Conservation (phyloP, 202 grass and related monocot species). For the Brachypodium distachyon region DNA sequence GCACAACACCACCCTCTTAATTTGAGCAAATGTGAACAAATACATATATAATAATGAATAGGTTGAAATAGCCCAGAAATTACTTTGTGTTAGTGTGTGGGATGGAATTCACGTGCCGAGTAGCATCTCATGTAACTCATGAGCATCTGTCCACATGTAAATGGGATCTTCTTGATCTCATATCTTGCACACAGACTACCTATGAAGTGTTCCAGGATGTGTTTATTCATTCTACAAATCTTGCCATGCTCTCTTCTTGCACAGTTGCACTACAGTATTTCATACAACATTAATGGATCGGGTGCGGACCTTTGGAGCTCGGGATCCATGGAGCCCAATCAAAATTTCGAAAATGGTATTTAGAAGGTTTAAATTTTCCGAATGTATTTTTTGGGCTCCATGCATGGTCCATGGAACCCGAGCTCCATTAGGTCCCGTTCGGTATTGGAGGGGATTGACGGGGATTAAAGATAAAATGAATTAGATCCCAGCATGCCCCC, state of each 20-base stretch:
- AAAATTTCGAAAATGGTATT: no score
- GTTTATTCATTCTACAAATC: not conserved
- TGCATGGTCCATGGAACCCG: no score
- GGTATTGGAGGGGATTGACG: no score
- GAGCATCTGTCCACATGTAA: not conserved
- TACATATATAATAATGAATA: not conserved
- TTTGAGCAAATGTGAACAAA: not conserved
- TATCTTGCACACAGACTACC: not conserved
- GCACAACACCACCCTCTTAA: not conserved
- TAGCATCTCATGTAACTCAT: not conserved
- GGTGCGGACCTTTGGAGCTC: no score
- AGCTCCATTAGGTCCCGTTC: no score
- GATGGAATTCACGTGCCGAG: not conserved
- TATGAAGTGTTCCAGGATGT: not conserved
- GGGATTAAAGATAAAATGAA: no score
- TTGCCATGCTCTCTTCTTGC: not conserved
- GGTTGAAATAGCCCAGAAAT: not conserved
- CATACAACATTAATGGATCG: no score
- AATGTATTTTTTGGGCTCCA: no score
- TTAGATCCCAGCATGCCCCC: no score
- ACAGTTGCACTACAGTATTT: not conserved
- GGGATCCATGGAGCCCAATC: no score
- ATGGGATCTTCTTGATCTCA: not conserved
- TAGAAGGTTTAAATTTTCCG: no score
- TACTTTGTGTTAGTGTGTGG: not conserved